Base-by-base conservation (phyloP, 164 flowering plant genomes). In the Tetrastigma voinierianum region DNA sequence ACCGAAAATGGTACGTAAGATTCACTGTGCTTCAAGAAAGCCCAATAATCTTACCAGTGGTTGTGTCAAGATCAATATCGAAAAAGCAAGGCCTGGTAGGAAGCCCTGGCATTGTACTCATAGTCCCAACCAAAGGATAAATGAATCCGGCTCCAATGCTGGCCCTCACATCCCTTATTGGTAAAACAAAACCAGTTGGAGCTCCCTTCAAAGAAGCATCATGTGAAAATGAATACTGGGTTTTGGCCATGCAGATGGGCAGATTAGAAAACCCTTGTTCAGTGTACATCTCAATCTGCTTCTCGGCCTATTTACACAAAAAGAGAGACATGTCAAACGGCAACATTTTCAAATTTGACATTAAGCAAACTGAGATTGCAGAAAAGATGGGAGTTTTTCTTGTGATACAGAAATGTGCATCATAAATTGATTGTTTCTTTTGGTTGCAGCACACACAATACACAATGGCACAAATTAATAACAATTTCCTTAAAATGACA, bases 61-160 rank as follows among this genome's bases (percentile, higher is more conserved):
- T 57, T 1, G 90, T 86, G 76, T 92, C 95, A 9, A 95, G 69
- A 71, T 95, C 99, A 54, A 95, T 92, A 51, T 95, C 99, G 55
- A 84, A 95, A 74, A 92, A 95, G 85, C 97, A 95, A 51, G 99
- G 99, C 67, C 99, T 83, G 10, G 99, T 95, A 1, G 84, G 99
- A 68, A 95, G 96, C 16, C 99, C 98, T 1, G 99, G 99, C 99
- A 95, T 95, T 10, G 99, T 95, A 64, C 94, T 89, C 99, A 92
- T 95, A 9, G 97, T 87, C n/a, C 99, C 99, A 20, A 92, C 96
- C 4, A 95, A 69, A 12, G 99, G 98, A 73, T 89, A 90, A 20
- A 95, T 92, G 71, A 95, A 95, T 52, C 99, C 98, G n/a, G 99
- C 99, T 24, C 99, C 99, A 67, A 95, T 92, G 80, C 98, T 90